phyloP scores from a whole-genome alignment of 78 protist genomes.

The Polysphondylium violaceum region DNA sequence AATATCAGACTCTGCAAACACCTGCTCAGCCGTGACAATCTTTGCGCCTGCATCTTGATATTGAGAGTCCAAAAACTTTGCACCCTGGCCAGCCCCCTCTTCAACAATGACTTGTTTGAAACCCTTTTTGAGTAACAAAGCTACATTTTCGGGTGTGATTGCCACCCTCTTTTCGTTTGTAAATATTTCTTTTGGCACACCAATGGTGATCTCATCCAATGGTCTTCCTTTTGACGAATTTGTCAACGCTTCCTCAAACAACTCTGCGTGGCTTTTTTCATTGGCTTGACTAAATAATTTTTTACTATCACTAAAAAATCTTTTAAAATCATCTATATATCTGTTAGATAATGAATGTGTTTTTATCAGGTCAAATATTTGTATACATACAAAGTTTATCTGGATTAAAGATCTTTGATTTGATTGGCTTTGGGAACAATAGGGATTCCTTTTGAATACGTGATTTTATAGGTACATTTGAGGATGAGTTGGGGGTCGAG shows the following conservation, averaged over 20 bases:
- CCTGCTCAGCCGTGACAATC: slow-evolving; percentile 43
- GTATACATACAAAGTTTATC: no score
- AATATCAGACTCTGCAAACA: slow-evolving; percentile 63
- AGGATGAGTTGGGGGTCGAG: no score
- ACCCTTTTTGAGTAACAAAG: slow-evolving; percentile 70
- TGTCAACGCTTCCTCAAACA: background rate
- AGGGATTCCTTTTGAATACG: no score
- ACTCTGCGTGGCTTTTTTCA: no score
- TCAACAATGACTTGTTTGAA: slow-evolving; percentile 75
- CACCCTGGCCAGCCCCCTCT: slow-evolving; percentile 81
- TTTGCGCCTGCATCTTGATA: slow-evolving; percentile 75
- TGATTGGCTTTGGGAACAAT: no score
- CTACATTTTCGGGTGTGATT: slow-evolving; percentile 83
- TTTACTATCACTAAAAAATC: no score
- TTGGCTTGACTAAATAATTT: no score
- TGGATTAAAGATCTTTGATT: no score
- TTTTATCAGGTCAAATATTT: no score
- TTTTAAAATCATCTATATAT: no score
- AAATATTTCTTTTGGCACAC: slow-evolving; percentile 81
- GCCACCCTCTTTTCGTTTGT: slow-evolving; percentile 81
- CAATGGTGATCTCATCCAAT: slow-evolving; percentile 47
- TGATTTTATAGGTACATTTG: no score
- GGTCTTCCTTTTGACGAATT: slow-evolving; percentile 10
- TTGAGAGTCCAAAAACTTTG: slow-evolving; percentile 71
- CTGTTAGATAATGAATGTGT: no score